These are phyloP conservation scores for Pseudogymnoascus destructans DNA, from an alignment of 2,329 filamentous ascomycete species.

Conservation along the genomic window DNA sequence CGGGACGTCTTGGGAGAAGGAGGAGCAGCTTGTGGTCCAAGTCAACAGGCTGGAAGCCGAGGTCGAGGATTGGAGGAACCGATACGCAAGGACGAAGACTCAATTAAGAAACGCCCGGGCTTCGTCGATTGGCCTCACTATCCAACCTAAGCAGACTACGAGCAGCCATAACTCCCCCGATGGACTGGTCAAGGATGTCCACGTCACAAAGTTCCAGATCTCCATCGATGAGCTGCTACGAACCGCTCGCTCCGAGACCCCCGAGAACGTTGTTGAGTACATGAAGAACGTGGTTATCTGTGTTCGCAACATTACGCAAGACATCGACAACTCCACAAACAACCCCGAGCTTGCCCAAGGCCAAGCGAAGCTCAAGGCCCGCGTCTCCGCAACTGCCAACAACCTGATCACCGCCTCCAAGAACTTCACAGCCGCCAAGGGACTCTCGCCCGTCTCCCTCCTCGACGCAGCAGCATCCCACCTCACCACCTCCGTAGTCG, in stretches of 20 bases:
- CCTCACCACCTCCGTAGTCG: constrained; percentile 71
- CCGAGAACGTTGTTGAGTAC: constrained; percentile 63
- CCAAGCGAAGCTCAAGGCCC: constrained; percentile 59
- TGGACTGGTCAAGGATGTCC: constrained; percentile 77
- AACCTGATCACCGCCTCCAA: constrained; percentile 90
- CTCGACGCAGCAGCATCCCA: constrained; percentile 89
- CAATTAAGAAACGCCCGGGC: constrained; percentile 71
- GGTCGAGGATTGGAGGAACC: constrained; percentile 77
- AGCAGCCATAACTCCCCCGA: constrained; percentile 55
- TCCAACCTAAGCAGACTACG: constrained; percentile 51
- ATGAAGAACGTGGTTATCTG: constrained; percentile 78
- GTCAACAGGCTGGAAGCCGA: constrained; percentile 69
- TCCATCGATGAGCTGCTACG: constrained; percentile 82
- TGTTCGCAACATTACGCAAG: constrained; percentile 73
- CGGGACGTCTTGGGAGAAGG: constrained; percentile 64
- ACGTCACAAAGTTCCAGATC: constrained; percentile 91
- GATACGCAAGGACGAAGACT: constrained; percentile 78
- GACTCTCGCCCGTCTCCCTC: constrained; percentile 83
- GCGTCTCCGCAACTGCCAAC: constrained; percentile 87
- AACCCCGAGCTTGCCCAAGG: constrained; percentile 41
- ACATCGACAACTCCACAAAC: constrained; percentile 50
- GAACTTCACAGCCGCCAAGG: constrained; percentile 71
- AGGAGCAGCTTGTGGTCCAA: constrained; percentile 63
- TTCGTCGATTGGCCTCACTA: constrained; percentile 60
- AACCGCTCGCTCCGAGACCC: constrained; percentile 58